Percentiles rank a stretch among this genome's conserved stretches.
Conservation (phyloP, 805 yeast species). For the Isabelozyma heimii region DNA sequence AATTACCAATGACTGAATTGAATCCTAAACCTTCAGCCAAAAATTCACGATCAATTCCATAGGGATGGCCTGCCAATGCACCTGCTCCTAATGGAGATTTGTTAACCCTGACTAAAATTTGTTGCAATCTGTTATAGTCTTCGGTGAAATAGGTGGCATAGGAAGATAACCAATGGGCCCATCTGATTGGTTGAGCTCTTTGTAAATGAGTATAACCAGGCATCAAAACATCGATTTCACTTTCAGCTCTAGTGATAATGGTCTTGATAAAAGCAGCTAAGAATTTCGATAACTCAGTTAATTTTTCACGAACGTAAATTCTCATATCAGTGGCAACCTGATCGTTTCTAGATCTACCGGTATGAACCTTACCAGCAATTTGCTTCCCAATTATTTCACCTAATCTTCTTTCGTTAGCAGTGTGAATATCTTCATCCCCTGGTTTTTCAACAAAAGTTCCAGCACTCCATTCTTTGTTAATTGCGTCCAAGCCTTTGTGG, state of each 20-base stretch:
- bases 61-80: constrained; percentile 98
- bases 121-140: constrained; percentile 81
- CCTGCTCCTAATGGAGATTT: constrained; percentile 94
- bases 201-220: constrained; percentile 99
- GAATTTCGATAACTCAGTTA: constrained; percentile 56
- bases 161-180: constrained; percentile 96
- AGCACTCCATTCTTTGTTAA: constrained; percentile 78
- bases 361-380: constrained; percentile 96
- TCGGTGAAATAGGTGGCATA: constrained; percentile 93
- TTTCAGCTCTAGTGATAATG: constrained; percentile 70
- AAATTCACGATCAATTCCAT: constrained; percentile 94
- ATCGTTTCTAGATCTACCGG: constrained; percentile 98
- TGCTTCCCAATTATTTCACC: constrained; percentile 94
- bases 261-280: constrained; percentile 64
- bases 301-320: constrained; percentile 79
- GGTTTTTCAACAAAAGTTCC: constrained; percentile 68
- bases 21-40: constrained; percentile 81
- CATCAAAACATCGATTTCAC: constrained; percentile 90
- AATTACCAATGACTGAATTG: constrained; percentile 86
- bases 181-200: constrained; percentile 99
- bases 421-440: constrained; percentile 97
- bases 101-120: constrained; percentile 79
- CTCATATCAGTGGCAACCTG: constrained; percentile 99
- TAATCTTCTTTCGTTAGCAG: constrained; percentile 96
- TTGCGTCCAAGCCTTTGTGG: constrained; percentile 73